phyloP scores from a whole-genome alignment of 495 filamentous ascomycete species.

The Neurospora sp. region DNA sequence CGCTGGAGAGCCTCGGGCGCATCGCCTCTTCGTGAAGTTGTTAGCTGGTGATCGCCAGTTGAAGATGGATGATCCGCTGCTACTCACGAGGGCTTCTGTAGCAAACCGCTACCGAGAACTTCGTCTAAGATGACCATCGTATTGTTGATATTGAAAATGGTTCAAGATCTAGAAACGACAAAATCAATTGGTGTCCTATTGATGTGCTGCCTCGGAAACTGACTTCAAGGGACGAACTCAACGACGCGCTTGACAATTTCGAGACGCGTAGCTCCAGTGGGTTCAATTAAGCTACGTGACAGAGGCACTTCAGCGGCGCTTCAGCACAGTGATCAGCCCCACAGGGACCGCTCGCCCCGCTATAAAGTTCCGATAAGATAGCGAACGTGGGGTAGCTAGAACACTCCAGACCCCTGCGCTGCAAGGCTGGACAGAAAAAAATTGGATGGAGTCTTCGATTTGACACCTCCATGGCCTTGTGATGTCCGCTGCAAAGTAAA shows the following conservation, averaged over 20 bases:
- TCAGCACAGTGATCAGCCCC: background rate
- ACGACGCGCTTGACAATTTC: constrained; percentile 7
- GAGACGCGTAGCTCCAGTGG: constrained; percentile 10
- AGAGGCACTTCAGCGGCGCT: background rate
- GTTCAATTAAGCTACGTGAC: constrained; percentile 1
- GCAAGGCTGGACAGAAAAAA: constrained; percentile 20
- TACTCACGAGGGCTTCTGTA: constrained; percentile 23
- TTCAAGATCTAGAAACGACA: background rate
- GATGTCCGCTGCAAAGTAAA: background rate
- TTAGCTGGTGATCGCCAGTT: constrained; percentile 3
- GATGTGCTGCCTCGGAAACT: background rate
- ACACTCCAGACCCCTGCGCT: constrained; percentile 1
- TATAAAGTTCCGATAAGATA: constrained; percentile 22
- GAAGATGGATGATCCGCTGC: background rate
- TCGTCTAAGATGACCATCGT: constrained; percentile 26
- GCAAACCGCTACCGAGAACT: constrained; percentile 12
- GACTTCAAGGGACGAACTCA: background rate
- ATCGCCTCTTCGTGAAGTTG: constrained; percentile 24
- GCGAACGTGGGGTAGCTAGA: constrained; percentile 15
- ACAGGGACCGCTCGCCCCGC: constrained; percentile 7
- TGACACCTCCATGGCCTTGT: background rate
- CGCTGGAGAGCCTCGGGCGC: constrained; percentile 29
- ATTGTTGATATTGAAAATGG: background rate
- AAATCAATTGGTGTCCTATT: background rate
- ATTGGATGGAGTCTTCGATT: constrained; percentile 1